Percentiles rank a stretch among this genome's conserved stretches.
phyloP scores from a whole-genome alignment of 805 yeast genomes.

The Wickerhamomyces subpelliculosus region DNA sequence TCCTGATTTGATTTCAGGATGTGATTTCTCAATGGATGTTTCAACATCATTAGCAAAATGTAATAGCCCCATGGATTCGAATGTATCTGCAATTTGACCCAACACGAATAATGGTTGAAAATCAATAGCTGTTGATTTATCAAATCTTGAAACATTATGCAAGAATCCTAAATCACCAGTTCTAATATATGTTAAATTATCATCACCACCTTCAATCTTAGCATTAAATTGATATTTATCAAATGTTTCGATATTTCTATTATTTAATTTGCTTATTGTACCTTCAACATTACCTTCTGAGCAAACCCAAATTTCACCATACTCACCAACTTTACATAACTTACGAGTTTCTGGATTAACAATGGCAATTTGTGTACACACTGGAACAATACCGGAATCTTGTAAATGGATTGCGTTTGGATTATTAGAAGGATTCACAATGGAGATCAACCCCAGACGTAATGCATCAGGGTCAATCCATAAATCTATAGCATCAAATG shows the following conservation, averaged over 20 bases:
- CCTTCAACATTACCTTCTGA: constrained; percentile 74
- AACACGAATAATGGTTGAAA: constrained; percentile 79
- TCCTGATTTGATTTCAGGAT: constrained; percentile 37
- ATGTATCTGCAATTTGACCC: constrained; percentile 79
- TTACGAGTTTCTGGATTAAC: constrained; percentile 88
- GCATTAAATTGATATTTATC: constrained; percentile 48
- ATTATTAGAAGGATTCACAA: constrained; percentile 66
- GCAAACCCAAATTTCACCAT: constrained; percentile 95
- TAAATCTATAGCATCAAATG: constrained; percentile 80
- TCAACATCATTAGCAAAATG: constrained; percentile 88
- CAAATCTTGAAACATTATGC: constrained; percentile 55
- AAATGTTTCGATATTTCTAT: constrained; percentile 18
- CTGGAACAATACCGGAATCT: constrained; percentile 95
- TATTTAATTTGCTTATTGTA: constrained; percentile 43
- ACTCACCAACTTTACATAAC: constrained; percentile 82
- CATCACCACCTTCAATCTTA: constrained; percentile 55
- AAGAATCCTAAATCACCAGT: constrained; percentile 95
- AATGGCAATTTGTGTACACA: constrained; percentile 86
- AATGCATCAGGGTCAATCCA: constrained; percentile 84
- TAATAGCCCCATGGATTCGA: constrained; percentile 86
- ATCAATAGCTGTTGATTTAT: constrained; percentile 31
- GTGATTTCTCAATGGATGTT: constrained; percentile 49
- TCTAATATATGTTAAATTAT: constrained; percentile 60
- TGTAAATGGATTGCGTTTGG: constrained; percentile 72
- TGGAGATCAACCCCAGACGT: constrained; percentile 80